These are phyloP conservation scores for Sherardia arvensis DNA, from an alignment of 257 asterid species.

Conservation along the genomic window DNA sequence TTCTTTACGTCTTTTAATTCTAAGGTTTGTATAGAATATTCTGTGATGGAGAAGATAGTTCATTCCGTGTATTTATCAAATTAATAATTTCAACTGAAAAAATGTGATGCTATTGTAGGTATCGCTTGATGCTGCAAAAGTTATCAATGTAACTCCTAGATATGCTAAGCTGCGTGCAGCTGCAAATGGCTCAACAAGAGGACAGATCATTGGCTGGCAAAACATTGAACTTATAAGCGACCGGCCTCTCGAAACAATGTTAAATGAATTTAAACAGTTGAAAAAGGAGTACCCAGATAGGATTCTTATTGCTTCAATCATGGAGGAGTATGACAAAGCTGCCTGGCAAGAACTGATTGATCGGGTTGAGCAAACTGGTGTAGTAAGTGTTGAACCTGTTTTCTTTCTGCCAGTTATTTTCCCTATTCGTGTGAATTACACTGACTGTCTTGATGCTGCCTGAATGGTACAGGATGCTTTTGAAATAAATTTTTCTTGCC, in stretches of 20 bases:
- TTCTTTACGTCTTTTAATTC: neutral
- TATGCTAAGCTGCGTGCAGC: slow-evolving; percentile 77
- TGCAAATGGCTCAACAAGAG: slow-evolving; percentile 72
- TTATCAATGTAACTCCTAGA: slow-evolving; percentile 89
- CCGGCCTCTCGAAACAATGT: slow-evolving; percentile 85
- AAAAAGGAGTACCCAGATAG: slow-evolving; percentile 87
- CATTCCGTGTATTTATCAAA: neutral
- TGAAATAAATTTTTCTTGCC: slow-evolving; percentile 88
- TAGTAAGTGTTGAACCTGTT: slow-evolving; percentile 51
- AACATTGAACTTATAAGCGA: slow-evolving; percentile 94
- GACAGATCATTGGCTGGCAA: slow-evolving; percentile 89
- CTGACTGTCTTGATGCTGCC: slow-evolving; percentile 13
- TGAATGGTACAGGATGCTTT: slow-evolving; percentile 56
- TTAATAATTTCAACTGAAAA: neutral
- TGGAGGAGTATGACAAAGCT: slow-evolving; percentile 88
- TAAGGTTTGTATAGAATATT: neutral
- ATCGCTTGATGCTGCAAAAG: slow-evolving; percentile 85
- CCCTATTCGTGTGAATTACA: neutral
- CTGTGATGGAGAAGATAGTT: neutral
- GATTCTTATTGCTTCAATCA: slow-evolving; percentile 91
- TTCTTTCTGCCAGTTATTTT: neutral
- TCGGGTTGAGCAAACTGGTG: slow-evolving; percentile 80
- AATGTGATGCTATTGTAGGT: slow-evolving; percentile 40
- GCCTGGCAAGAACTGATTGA: slow-evolving; percentile 94
- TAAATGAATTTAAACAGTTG: slow-evolving; percentile 70